Evolutionary conservation across 2,329 filamentous ascomycete genomes (phyloP).

Genomic region (Cladosporium sp.): DNA sequence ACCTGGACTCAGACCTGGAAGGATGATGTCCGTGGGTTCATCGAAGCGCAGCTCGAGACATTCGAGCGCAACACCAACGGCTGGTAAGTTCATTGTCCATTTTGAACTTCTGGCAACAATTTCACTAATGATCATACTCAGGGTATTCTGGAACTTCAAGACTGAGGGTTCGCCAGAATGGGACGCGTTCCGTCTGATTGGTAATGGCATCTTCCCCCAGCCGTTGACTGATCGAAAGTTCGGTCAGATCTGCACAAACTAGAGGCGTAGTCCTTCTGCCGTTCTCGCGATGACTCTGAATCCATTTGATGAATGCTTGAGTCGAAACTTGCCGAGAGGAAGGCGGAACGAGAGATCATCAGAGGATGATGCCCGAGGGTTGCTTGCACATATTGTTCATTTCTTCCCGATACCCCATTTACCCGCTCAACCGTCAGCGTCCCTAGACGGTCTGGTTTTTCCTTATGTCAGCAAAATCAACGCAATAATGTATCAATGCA

Average conservation of each 20-base stretch:
- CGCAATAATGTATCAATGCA: background rate
- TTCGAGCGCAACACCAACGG: conserved; percentile 51
- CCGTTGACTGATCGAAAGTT: conserved; percentile 27
- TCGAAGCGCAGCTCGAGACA: conserved; percentile 52
- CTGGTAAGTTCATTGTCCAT: conserved; percentile 32
- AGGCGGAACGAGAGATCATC: too few relatives aligned
- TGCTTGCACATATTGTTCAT: conserved; percentile 4
- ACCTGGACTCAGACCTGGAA: conserved; percentile 45
- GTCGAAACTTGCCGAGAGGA: too few relatives aligned
- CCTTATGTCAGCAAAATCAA: background rate
- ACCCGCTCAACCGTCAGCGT: background rate
- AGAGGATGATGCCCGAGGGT: background rate
- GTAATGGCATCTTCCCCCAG: conserved; percentile 47
- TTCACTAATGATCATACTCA: background rate
- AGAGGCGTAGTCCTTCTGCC: background rate
- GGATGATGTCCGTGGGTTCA: conserved; percentile 47
- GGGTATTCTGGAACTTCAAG: conserved; percentile 55
- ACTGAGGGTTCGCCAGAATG: conserved; percentile 48
- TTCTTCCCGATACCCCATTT: background rate
- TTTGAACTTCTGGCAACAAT: background rate
- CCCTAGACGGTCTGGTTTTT: background rate
- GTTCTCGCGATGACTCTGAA: too few relatives aligned
- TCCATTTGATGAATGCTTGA: too few relatives aligned
- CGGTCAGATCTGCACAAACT: conserved; percentile 18
- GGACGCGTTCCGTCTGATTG: conserved; percentile 46